Base-by-base conservation (phyloP, 108 stramenopile genomes). In the Nannochloropsis salina region DNA sequence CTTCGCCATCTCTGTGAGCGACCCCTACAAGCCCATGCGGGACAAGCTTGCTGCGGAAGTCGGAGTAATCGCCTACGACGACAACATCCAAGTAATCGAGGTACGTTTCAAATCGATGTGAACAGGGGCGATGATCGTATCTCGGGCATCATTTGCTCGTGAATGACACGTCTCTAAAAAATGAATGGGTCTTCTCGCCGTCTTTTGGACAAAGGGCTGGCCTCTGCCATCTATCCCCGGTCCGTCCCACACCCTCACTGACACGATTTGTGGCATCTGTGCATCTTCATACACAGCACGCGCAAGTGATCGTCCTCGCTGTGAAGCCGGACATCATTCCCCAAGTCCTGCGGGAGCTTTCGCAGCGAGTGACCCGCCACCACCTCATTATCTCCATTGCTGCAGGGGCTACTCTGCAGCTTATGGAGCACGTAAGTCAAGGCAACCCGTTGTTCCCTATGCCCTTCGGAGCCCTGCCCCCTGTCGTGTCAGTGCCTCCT, bases 361-460 rank as follows among this genome's bases (percentile, higher is more conserved):
- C 20, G 45, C 40, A 15, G 42, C 61, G 21, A 81, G 86, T 88
- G 21, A 82, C 82, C 9, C 9, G 9, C n/a, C 83, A 43, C 45
- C 79, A 89, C 3, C 83, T 95, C 61, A 88, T 96, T 51, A 93
- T 97, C 81, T 93, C 92, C 42, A 94, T 97, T 86, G 95, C 95
- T n/a, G 96, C 96, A 12, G 96, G 81, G 22, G 81, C 61, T 74
- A 74, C 61, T 4, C n/a, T 74, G 61, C 61, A 74, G 61, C 61
- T 74, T n/a, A 15, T 74, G 4, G 20, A 74, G n/a, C 61, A 74
- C 61, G 61, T 74, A 74, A n/a, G 61, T 74, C 4, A n/a, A 74
- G 3, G 2, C 4, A 8, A n/a, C 6, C 20, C n/a, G 20, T 74
- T n/a, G 61, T 74, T 74, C 15, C n/a, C 4, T 74, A 0, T 8